phyloP scores from a whole-genome alignment of 2,329 filamentous ascomycete genomes.

The Blumeriella jaapii region DNA sequence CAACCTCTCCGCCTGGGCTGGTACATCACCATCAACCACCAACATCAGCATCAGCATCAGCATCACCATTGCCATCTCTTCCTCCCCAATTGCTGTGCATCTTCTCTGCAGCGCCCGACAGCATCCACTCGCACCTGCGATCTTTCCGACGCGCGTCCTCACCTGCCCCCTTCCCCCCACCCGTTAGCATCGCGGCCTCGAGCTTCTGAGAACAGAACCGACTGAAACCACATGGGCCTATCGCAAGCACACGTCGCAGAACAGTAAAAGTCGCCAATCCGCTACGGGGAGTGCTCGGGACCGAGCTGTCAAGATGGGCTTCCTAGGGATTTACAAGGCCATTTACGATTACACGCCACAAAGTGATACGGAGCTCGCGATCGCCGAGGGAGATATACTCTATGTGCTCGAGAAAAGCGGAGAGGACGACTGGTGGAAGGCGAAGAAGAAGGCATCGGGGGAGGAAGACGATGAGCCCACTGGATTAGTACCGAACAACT shows the following conservation, averaged over 20 bases:
- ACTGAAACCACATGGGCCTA: slow-evolving; percentile 22
- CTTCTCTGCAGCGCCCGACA: too few species aligned
- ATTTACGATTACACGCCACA: slow-evolving; percentile 89
- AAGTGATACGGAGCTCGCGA: slow-evolving; percentile 71
- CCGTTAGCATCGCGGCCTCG: slow-evolving; percentile 15
- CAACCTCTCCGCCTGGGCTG: too few species aligned
- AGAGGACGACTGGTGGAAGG: slow-evolving; percentile 76
- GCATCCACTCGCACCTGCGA: background rate
- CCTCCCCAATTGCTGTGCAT: too few species aligned
- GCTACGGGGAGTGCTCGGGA: slow-evolving; percentile 11
- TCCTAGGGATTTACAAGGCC: slow-evolving; percentile 82
- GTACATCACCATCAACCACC: too few species aligned
- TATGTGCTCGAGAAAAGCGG: slow-evolving; percentile 64
- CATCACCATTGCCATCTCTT: too few species aligned
- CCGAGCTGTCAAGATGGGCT: slow-evolving; percentile 53
- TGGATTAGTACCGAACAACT: slow-evolving; percentile 71
- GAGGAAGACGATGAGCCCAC: slow-evolving; percentile 29
- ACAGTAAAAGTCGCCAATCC: slow-evolving; percentile 16
- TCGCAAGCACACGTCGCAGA: slow-evolving; percentile 17
- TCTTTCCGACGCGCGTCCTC: background rate
- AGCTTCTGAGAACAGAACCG: slow-evolving; percentile 16
- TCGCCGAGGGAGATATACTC: slow-evolving; percentile 77
- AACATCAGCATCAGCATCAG: too few species aligned
- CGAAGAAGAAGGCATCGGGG: slow-evolving; percentile 30
- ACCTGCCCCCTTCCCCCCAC: background rate